A percentile compares a stretch with the other conserved stretches of the same genome.
Conservation (phyloP, 331 rosid genomes). For the Arachis monticola region DNA sequence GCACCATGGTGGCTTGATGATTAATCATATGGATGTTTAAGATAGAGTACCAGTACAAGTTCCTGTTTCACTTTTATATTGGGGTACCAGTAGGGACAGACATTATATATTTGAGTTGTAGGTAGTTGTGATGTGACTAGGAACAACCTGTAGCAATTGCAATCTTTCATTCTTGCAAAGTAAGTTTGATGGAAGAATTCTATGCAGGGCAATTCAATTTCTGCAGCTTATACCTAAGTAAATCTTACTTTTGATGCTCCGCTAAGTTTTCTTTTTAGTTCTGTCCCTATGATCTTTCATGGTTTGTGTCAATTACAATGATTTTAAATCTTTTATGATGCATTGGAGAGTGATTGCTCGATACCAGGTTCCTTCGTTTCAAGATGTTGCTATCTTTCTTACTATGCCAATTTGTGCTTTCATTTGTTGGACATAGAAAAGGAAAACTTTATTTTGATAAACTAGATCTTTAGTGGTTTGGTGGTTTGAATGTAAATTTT, state of each 20-base stretch:
- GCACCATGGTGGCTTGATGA: too few species aligned
- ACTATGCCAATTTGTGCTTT: not conserved
- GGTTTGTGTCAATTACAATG: slow-evolving; percentile 9
- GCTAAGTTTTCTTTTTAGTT: not conserved
- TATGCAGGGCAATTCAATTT: slow-evolving; percentile 13
- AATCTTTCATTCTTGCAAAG: not conserved
- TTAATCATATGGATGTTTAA: not conserved
- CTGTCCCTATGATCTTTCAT: not conserved
- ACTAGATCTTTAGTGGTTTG: slow-evolving; percentile 20
- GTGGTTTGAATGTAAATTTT: not conserved
- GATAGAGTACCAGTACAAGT: not conserved
- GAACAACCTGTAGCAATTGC: not conserved
- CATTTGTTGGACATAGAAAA: slow-evolving; percentile 8
- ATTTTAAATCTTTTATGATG: too few species aligned
- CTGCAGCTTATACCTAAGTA: slow-evolving; percentile 4
- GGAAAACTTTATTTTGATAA: slow-evolving; percentile 18
- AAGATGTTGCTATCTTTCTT: slow-evolving; percentile 2
- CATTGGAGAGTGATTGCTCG: not conserved
- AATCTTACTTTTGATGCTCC: not conserved
- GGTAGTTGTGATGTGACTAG: slow-evolving; percentile 19
- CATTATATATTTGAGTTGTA: not conserved
- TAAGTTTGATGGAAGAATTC: not conserved
- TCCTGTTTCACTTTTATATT: slow-evolving; percentile 4
- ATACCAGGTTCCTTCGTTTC: not conserved
- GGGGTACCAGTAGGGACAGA: not conserved